Percentiles rank a stretch among this genome's conserved stretches.
Evolutionary conservation across 2,329 filamentous ascomycete species (phyloP).

Genomic region (Gliomastix tumulicola): DNA sequence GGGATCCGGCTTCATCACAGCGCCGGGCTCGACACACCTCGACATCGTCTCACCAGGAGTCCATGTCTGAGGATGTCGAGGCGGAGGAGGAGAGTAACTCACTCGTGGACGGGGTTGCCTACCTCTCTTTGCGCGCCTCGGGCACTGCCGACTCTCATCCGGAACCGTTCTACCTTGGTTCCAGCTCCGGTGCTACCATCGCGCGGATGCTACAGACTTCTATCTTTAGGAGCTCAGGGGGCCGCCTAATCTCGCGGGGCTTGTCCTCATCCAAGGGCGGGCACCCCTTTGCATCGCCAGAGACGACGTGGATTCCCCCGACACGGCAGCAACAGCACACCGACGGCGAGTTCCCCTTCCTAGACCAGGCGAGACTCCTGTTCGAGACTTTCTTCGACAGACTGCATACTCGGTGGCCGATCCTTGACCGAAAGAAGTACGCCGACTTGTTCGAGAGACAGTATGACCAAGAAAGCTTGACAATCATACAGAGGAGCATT

Average conservation of each 20-base stretch:
- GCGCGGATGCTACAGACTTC: slow-evolving; percentile 16
- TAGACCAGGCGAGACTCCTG: slow-evolving; percentile 8
- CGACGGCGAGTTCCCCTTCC: slow-evolving; percentile 10
- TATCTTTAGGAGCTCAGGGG: slow-evolving; percentile 11
- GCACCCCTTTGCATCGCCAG: too few species aligned
- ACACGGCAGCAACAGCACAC: too few species aligned
- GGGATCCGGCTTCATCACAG: too few species aligned
- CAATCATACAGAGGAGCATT: slow-evolving; percentile 14
- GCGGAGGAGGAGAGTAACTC: slow-evolving; percentile 10
- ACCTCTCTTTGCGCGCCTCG: slow-evolving; percentile 14
- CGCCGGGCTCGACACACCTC: neutral
- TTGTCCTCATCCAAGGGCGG: too few species aligned
- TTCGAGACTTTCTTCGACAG: slow-evolving; percentile 16
- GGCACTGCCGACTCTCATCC: slow-evolving; percentile 12
- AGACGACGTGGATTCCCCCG: too few species aligned
- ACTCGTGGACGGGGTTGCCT: slow-evolving; percentile 15
- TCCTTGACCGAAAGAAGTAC: slow-evolving; percentile 13
- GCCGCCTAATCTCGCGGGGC: slow-evolving; percentile 3
- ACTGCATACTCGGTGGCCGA: slow-evolving; percentile 15
- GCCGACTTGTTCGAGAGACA: slow-evolving; percentile 10
- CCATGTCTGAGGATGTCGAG: slow-evolving; percentile 4
- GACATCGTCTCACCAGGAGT: slow-evolving; percentile 2
- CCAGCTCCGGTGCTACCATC: slow-evolving; percentile 16
- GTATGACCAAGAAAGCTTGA: slow-evolving; percentile 8
- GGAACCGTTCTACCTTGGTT: slow-evolving; percentile 16